These are phyloP conservation scores for Vachellia collinsii DNA, from an alignment of 306 rosid species.

Conservation along the genomic window DNA sequence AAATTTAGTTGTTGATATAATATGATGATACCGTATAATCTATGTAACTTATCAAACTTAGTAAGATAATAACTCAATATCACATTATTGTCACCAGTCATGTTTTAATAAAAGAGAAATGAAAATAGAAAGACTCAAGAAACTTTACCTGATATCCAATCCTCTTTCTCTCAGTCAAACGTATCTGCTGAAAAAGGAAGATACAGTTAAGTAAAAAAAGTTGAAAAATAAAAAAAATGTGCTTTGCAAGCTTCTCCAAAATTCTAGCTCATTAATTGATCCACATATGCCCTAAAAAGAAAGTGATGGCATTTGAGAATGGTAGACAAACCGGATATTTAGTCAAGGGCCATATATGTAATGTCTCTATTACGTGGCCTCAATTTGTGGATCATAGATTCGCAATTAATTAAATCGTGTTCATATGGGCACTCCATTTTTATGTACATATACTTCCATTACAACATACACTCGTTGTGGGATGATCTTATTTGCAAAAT, in stretches of 20 bases:
- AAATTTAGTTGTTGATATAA: no score
- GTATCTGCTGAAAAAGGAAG: not conserved
- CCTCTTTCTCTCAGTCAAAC: not conserved
- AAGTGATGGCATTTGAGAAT: slow-evolving; percentile 1
- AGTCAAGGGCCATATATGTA: not conserved
- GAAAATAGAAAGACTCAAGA: not conserved
- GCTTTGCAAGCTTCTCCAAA: not conserved
- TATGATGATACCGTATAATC: no score
- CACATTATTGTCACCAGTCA: not conserved
- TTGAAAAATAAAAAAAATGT: not conserved
- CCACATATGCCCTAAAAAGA: slow-evolving; percentile 3
- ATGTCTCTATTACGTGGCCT: slow-evolving; percentile 5
- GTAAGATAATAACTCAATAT: not conserved
- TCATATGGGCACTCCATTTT: not conserved
- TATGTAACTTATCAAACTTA: not conserved
- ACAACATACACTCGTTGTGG: not conserved
- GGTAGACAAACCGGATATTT: slow-evolving; percentile 10
- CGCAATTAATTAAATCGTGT: not conserved
- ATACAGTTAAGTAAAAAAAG: not conserved
- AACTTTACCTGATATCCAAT: not conserved
- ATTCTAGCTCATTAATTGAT: not conserved
- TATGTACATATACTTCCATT: not conserved
- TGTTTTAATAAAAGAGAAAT: not conserved
- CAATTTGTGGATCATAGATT: not conserved
- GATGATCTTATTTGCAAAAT: not conserved